A percentile compares a stretch with the other conserved stretches of the same genome.
phyloP scores from a whole-genome alignment of 805 yeast species.

The Candida schatavii region DNA sequence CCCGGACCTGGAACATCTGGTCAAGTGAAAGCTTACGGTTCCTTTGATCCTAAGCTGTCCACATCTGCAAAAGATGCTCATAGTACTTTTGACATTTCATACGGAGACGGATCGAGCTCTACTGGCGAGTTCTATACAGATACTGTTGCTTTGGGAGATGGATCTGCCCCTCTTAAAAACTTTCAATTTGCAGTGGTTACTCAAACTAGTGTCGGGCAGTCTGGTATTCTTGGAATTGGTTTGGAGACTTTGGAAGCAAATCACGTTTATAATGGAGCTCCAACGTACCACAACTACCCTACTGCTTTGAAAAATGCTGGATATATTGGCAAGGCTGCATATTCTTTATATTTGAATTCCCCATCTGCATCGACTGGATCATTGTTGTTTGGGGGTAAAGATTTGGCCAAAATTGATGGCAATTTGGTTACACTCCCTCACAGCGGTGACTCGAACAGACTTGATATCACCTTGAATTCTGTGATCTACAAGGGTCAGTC shows the following conservation, averaged over 20 bases:
- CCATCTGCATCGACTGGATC: constrained; percentile 17
- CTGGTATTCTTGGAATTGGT: constrained; percentile 6
- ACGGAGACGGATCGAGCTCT: constrained; percentile 1
- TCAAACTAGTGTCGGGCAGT: not conserved
- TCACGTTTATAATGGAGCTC: too few species aligned
- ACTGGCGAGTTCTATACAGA: constrained; percentile 1
- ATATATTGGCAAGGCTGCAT: constrained; percentile 19
- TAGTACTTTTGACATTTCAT: not conserved
- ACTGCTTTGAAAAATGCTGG: constrained; percentile 21
- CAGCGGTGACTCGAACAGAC: constrained; percentile 26
- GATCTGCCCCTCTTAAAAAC: constrained; percentile 1
- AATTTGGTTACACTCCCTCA: constrained; percentile 11
- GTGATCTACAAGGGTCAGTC: constrained; percentile 17
- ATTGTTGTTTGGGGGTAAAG: constrained; percentile 29
- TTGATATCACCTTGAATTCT: constrained; percentile 45
- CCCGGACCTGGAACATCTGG: not conserved
- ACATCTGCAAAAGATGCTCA: constrained; percentile 4
- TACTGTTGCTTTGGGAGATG: constrained; percentile 3
- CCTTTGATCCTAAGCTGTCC: not conserved
- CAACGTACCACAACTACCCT: constrained; percentile 17
- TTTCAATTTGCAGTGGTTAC: constrained; percentile 5
- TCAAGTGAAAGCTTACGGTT: not conserved
- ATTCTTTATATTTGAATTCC: constrained; percentile 24
- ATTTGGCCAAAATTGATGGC: constrained; percentile 21
- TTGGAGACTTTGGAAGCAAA: not conserved